Conservation (phyloP, 371 early-diverging fungal species). For the Rhizomucor miehei region DNA sequence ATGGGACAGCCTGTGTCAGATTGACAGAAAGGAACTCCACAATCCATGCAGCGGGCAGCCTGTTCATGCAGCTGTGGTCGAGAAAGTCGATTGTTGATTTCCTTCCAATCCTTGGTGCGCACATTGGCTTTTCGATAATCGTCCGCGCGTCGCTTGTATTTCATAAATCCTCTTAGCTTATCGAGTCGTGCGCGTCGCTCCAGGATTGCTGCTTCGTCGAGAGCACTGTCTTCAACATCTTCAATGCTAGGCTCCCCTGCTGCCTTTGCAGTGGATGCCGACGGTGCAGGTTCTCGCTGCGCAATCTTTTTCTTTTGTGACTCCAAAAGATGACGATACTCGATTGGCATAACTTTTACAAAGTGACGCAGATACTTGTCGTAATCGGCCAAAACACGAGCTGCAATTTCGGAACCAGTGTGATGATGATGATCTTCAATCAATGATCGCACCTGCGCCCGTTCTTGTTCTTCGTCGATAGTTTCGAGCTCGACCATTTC, state of each 20-base stretch:
- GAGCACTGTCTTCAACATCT: slow-evolving; percentile 89
- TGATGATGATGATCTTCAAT: slow-evolving; percentile 77
- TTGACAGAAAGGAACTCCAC: slow-evolving; percentile 97
- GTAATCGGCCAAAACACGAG: slow-evolving; percentile 69
- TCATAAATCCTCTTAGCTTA: slow-evolving; percentile 88
- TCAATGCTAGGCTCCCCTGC: slow-evolving; percentile 52
- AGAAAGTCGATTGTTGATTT: slow-evolving; percentile 85
- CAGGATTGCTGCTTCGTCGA: slow-evolving; percentile 68
- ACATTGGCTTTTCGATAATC: slow-evolving; percentile 77
- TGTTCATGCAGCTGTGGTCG: slow-evolving; percentile 83
- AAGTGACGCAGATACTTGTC: slow-evolving; percentile 42
- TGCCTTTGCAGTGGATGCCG: not conserved
- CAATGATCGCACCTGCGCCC: slow-evolving; percentile 65
- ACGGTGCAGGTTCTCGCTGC: not conserved
- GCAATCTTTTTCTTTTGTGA: slow-evolving; percentile 1
- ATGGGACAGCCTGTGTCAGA: slow-evolving; percentile 95
- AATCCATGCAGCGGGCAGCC: slow-evolving; percentile 97
- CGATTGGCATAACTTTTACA: slow-evolving; percentile 86
- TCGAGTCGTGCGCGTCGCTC: slow-evolving; percentile 66
- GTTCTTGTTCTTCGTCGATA: slow-evolving; percentile 72
- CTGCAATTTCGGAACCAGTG: slow-evolving; percentile 86
- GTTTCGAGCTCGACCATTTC: slow-evolving; percentile 89
- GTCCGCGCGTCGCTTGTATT: slow-evolving; percentile 85
- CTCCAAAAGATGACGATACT: slow-evolving; percentile 77
- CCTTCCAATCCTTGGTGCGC: slow-evolving; percentile 88